Percentiles rank a stretch among this genome's conserved stretches.
Conservation (phyloP, 163 green algal genomes). For the Coccomyxa subellipsoidea region DNA sequence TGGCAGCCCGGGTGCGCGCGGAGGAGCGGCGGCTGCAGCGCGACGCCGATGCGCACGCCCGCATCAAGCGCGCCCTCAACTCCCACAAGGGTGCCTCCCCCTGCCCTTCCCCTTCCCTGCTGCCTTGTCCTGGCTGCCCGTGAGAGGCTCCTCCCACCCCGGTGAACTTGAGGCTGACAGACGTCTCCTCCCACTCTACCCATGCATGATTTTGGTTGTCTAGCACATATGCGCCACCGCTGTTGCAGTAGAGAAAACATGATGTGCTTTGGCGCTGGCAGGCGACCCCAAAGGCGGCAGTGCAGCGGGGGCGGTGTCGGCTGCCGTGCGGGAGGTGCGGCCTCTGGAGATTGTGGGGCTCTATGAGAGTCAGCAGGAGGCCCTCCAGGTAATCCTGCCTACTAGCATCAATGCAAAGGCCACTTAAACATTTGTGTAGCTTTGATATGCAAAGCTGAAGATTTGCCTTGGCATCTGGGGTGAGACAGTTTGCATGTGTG, state of each 20-base stretch:
- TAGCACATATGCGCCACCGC: too few species aligned
- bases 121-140: too few species aligned
- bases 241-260: too few species aligned
- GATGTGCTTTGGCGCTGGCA: too few species aligned
- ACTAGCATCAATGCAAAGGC: neutral
- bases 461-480: too few species aligned
- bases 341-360: constrained; percentile 71
- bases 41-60: constrained; percentile 37
- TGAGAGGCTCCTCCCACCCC: too few species aligned
- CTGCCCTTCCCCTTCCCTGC: neutral
- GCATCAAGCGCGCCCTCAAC: constrained; percentile 13
- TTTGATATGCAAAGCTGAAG: too few species aligned
- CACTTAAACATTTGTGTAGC: neutral
- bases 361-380: constrained; percentile 65
- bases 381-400: constrained; percentile 20
- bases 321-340: constrained; percentile 63
- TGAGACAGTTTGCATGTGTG: neutral
- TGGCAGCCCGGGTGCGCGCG: constrained; percentile 39
- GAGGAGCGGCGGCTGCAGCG: constrained; percentile 56
- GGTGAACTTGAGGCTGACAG: too few species aligned
- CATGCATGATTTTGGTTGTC: too few species aligned
- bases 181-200: too few species aligned
- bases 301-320: constrained; percentile 39
- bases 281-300: neutral
- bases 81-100: constrained; percentile 12